Evolutionary conservation across 352 stramenopile genomes (phyloP).

Genomic region (Pythium aquatile): DNA sequence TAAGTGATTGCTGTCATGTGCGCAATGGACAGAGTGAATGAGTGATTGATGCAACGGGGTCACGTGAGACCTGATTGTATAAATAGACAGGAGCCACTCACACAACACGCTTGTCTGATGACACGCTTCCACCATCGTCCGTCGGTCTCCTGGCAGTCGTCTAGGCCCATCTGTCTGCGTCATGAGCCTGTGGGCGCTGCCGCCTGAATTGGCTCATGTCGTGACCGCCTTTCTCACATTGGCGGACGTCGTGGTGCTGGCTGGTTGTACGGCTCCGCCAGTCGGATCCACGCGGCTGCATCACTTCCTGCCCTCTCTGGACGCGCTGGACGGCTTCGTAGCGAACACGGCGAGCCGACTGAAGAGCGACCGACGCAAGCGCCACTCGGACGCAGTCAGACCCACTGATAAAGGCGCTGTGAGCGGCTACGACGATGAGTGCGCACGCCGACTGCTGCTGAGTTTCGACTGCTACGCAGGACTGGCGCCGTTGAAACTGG

Average conservation of each 20-base stretch:
- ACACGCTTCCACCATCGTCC: too few species aligned
- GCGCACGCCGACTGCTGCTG: conserved; percentile 14
- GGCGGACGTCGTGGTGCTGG: conserved; percentile 15
- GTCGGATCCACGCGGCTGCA: neutral
- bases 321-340: conserved; percentile 10
- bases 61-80: neutral
- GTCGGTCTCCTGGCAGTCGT: too few species aligned
- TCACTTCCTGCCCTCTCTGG: conserved; percentile 10
- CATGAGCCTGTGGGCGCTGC: conserved; percentile 13
- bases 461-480: neutral
- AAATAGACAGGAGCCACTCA: neutral
- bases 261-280: neutral
- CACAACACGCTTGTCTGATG: too few species aligned
- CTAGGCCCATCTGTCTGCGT: too few species aligned
- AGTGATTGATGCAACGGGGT: neutral
- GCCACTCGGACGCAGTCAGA: neutral
- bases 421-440: conserved; percentile 13
- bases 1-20: too few species aligned
- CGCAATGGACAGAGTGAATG: too few species aligned
- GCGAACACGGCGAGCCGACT: neutral
- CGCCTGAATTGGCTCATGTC: conserved; percentile 11
- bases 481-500: conserved; percentile 5
- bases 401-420: neutral
- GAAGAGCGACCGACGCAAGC: conserved; percentile 3
- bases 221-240: conserved; percentile 17